These are phyloP conservation scores for Musa itinerans DNA, from an alignment of 176 grass and related monocot genomes.

Conservation along the genomic window DNA sequence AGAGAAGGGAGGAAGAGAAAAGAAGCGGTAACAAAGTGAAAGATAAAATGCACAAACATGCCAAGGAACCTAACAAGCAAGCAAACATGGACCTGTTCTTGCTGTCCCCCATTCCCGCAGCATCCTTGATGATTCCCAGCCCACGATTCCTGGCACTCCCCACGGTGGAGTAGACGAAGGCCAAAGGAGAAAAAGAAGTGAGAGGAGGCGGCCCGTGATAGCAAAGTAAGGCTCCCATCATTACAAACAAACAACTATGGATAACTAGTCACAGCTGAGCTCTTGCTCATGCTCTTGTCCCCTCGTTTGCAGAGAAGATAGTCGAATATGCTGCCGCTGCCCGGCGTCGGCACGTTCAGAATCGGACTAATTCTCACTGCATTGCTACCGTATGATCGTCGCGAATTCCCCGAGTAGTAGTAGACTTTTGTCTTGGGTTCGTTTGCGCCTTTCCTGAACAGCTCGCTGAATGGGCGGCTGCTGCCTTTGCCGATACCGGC, in stretches of 20 bases:
- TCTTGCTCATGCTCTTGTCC: constrained; percentile 7
- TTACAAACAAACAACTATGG: constrained; percentile 12
- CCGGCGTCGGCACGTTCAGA: constrained; percentile 7
- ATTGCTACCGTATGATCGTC: neutral
- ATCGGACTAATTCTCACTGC: constrained; percentile 13
- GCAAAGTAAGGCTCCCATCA: constrained; percentile 14
- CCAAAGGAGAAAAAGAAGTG: neutral
- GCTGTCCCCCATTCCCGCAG: constrained; percentile 5
- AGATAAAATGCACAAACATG: neutral
- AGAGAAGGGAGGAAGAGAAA: too few species aligned
- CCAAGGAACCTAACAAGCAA: neutral
- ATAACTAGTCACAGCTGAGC: neutral
- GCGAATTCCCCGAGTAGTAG: constrained; percentile 13
- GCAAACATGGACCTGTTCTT: neutral
- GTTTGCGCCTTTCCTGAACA: neutral
- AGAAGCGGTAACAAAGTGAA: neutral
- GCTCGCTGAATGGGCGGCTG: too few species aligned
- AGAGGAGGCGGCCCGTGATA: neutral
- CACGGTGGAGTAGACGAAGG: neutral
- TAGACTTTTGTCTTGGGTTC: neutral
- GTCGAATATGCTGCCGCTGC: neutral
- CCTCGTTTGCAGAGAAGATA: constrained; percentile 17
- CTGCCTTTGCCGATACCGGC: too few species aligned
- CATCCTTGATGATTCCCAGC: neutral
- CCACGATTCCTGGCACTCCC: neutral